phyloP scores from a whole-genome alignment of 352 stramenopile genomes.

The Globisporangium perplexum region DNA sequence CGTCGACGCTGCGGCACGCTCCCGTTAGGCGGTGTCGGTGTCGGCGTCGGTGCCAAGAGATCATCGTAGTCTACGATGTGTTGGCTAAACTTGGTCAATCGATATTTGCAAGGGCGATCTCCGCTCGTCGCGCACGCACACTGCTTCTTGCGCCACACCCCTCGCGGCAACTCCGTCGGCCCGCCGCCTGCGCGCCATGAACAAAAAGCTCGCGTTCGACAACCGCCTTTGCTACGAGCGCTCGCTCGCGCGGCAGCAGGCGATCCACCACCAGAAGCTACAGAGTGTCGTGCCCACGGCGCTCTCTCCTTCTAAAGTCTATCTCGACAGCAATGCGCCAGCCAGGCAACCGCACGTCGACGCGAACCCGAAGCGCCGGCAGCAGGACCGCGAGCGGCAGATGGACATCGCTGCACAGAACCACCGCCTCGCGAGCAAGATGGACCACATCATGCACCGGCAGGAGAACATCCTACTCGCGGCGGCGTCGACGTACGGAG shows the following conservation, averaged over 20 bases:
- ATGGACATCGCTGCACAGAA: conserved; percentile 63
- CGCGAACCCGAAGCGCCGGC: conserved; percentile 53
- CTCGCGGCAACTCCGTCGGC: too few species aligned
- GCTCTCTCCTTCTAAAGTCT: conserved; percentile 49
- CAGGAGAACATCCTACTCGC: conserved; percentile 57
- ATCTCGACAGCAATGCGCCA: conserved; percentile 56
- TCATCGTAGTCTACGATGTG: too few species aligned
- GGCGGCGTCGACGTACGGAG: conserved; percentile 16
- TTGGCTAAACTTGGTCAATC: too few species aligned
- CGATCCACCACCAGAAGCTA: conserved; percentile 61
- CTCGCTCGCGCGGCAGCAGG: conserved; percentile 54
- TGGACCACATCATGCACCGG: conserved; percentile 63
- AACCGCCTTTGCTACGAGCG: conserved; percentile 82
- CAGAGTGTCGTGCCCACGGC: conserved; percentile 53
- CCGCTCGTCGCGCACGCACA: too few species aligned
- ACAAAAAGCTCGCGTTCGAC: conserved; percentile 71
- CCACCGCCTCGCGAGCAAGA: conserved; percentile 60
- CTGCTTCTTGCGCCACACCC: too few species aligned
- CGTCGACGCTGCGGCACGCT: too few species aligned
- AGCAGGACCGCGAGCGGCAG: conserved; percentile 58
- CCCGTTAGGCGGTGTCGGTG: too few species aligned
- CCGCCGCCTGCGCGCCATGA: conserved; percentile 29
- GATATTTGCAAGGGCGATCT: too few species aligned
- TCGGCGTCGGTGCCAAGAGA: too few species aligned
- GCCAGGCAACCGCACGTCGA: conserved; percentile 32